phyloP scores from a whole-genome alignment of 208 protist genomes.

The Phytomonas sp. region DNA sequence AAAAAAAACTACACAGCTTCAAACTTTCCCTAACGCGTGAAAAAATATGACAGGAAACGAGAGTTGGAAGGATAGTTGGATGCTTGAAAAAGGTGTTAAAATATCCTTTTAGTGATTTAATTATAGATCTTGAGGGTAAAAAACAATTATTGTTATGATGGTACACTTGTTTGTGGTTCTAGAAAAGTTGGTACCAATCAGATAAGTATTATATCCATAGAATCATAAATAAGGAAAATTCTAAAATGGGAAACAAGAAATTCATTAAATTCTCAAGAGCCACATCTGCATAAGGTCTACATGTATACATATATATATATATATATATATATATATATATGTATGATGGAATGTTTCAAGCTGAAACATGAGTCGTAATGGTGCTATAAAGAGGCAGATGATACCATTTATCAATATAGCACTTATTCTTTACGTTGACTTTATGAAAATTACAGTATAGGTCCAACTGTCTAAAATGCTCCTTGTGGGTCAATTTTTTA shows the following conservation, averaged over 20 bases:
- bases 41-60: not conserved
- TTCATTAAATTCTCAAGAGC: constrained; percentile 1
- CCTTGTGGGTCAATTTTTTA: not conserved
- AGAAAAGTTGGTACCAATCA: not conserved
- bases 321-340: constrained; percentile 8
- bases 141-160: not conserved
- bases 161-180: not conserved
- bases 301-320: constrained; percentile 11
- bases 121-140: not conserved
- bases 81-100: not conserved
- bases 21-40: not conserved
- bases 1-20: not conserved
- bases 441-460: not conserved
- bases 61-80: not conserved
- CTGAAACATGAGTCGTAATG: not conserved
- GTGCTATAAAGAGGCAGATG: not conserved
- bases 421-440: not conserved
- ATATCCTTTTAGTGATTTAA: not conserved
- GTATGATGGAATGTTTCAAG: not conserved
- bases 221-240: constrained; percentile 6
- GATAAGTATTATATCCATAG: not conserved
- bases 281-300: constrained; percentile 13
- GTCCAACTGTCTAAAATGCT: not conserved
- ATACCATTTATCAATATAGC: not conserved
- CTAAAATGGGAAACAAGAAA: not conserved